These are phyloP conservation scores for Brassica carinata DNA, from an alignment of 345 rosid species.

Conservation along the genomic window DNA sequence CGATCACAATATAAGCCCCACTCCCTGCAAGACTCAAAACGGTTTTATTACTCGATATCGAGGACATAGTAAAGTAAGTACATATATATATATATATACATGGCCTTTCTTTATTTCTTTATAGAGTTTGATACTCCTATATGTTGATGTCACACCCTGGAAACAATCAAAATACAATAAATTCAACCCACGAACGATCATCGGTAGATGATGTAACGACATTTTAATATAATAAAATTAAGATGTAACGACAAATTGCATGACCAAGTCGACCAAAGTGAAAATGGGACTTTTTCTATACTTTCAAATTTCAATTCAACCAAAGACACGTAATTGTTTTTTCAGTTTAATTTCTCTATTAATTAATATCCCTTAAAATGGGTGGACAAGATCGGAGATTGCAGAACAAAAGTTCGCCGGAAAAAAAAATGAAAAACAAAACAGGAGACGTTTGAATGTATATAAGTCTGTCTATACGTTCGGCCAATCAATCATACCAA, in stretches of 20 bases:
- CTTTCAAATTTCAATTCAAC: too few species aligned
- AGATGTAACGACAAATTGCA: too few species aligned
- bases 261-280: too few species aligned
- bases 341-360: too few species aligned
- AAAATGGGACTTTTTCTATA: too few species aligned
- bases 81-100: constrained; percentile 37
- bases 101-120: constrained; percentile 62
- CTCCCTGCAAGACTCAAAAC: neutral
- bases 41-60: neutral
- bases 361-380: neutral
- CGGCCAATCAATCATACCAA: neutral
- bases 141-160: constrained; percentile 80
- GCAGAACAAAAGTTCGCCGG: neutral
- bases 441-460: neutral
- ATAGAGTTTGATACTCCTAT: constrained; percentile 77
- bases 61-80: neutral
- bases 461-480: neutral
- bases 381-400: neutral
- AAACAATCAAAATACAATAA: neutral
- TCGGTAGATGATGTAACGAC: too few species aligned
- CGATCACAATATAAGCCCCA: constrained; percentile 81
- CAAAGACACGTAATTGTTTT: too few species aligned
- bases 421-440: neutral
- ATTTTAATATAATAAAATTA: too few species aligned
- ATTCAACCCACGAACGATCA: neutral